These are phyloP conservation scores for Candida coleopterorum DNA, from an alignment of 805 yeast species.

Conservation along the genomic window DNA sequence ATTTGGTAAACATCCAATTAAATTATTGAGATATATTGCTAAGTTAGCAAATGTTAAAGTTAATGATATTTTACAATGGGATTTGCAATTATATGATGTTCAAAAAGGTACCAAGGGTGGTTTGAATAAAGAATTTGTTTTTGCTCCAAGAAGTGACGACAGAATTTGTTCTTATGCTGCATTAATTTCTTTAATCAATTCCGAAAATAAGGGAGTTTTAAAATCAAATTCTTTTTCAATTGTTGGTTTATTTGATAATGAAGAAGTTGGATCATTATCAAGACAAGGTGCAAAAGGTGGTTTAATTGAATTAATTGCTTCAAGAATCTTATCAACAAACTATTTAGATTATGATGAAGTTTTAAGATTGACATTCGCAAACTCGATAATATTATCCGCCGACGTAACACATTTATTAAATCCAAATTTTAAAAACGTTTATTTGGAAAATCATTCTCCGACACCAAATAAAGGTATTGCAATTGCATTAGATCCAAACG, in stretches of 20 bases:
- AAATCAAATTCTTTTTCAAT: slow-evolving; percentile 42
- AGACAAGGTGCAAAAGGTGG: slow-evolving; percentile 84
- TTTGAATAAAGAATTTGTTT: slow-evolving; percentile 66
- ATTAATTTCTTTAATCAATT: slow-evolving; percentile 49
- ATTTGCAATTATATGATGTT: slow-evolving; percentile 74
- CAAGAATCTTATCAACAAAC: slow-evolving; percentile 43
- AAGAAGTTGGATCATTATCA: slow-evolving; percentile 77
- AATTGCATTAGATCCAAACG: slow-evolving; percentile 70
- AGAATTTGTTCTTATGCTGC: slow-evolving; percentile 79
- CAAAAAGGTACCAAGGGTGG: slow-evolving; percentile 81
- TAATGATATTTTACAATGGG: slow-evolving; percentile 61
- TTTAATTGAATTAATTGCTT: slow-evolving; percentile 58
- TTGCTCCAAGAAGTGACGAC: slow-evolving; percentile 82
- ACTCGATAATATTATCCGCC: slow-evolving; percentile 74
- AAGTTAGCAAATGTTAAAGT: slow-evolving; percentile 54
- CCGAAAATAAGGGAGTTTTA: slow-evolving; percentile 20
- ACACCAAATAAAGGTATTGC: slow-evolving; percentile 73
- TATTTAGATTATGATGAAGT: slow-evolving; percentile 22
- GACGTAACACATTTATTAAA: slow-evolving; percentile 81
- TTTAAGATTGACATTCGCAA: slow-evolving; percentile 52
- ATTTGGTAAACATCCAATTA: slow-evolving; percentile 62
- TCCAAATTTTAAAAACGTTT: slow-evolving; percentile 68
- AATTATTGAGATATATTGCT: slow-evolving; percentile 65
- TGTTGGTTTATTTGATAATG: slow-evolving; percentile 71
- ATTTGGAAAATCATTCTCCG: slow-evolving; percentile 76